A percentile compares a stretch with the other conserved stretches of the same genome.
These are phyloP conservation scores for Trichoderma virens DNA, from an alignment of 495 filamentous ascomycete genomes.

Conservation along the genomic window DNA sequence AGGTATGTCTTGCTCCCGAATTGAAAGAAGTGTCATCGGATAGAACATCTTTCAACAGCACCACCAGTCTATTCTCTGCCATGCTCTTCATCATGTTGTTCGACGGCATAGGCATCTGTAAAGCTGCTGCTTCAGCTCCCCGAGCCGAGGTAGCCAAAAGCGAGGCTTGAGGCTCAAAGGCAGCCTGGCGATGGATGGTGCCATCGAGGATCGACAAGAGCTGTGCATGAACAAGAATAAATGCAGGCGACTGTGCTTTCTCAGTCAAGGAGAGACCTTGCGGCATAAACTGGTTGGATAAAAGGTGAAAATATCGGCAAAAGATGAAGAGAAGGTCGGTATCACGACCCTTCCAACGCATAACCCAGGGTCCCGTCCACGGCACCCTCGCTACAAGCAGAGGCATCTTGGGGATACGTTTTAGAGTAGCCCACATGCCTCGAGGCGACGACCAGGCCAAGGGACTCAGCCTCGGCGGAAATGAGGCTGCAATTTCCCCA, in stretches of 20 bases:
- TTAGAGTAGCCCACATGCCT: slow-evolving; percentile 55
- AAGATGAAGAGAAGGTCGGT: slow-evolving; percentile 94
- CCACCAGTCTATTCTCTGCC: slow-evolving; percentile 85
- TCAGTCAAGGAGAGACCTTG: slow-evolving; percentile 48
- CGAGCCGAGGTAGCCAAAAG: slow-evolving; percentile 72
- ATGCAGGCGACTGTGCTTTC: slow-evolving; percentile 67
- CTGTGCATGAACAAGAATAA: slow-evolving; percentile 80
- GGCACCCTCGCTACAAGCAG: slow-evolving; percentile 62
- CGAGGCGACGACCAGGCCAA: slow-evolving; percentile 65
- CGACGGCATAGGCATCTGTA: slow-evolving; percentile 56
- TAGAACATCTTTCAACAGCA: slow-evolving; percentile 79
- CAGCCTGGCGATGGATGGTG: slow-evolving; percentile 68
- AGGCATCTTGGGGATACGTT: slow-evolving; percentile 58
- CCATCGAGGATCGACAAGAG: slow-evolving; percentile 73
- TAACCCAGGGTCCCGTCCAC: slow-evolving; percentile 82
- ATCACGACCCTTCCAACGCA: slow-evolving; percentile 82
- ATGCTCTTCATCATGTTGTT: slow-evolving; percentile 71
- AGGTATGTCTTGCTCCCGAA: slow-evolving; percentile 52
- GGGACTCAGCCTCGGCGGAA: slow-evolving; percentile 62
- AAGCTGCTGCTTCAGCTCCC: slow-evolving; percentile 61
- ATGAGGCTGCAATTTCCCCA: slow-evolving; percentile 57
- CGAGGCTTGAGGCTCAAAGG: slow-evolving; percentile 42
- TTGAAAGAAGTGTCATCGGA: slow-evolving; percentile 54
- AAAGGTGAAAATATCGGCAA: slow-evolving; percentile 79
- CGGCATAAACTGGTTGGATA: slow-evolving; percentile 75